Percentiles rank a stretch among this genome's conserved stretches.
Conservation (phyloP, 305 asterid species). For the Petunia hybrid region DNA sequence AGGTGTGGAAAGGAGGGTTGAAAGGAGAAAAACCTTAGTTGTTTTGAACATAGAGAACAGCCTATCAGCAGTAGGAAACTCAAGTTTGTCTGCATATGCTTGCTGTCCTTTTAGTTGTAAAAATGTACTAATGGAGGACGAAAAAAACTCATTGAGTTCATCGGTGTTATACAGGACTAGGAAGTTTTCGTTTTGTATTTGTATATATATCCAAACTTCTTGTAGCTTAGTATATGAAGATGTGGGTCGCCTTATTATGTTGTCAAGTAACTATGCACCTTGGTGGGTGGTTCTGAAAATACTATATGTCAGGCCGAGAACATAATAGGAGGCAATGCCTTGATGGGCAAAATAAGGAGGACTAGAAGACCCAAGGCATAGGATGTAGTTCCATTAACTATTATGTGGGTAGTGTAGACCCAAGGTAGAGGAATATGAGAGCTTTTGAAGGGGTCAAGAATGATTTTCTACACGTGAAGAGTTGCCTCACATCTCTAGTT, state of each 20-base stretch:
- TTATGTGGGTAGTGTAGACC: too few species aligned
- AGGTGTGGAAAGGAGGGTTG: background rate
- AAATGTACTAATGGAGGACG: slow-evolving; percentile 6
- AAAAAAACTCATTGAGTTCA: slow-evolving; percentile 21
- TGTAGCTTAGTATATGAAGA: slow-evolving; percentile 21
- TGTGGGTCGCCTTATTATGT: background rate
- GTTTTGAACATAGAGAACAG: background rate
- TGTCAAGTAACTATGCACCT: too few species aligned
- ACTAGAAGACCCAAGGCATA: too few species aligned
- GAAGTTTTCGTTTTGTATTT: slow-evolving; percentile 6
- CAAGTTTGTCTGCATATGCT: slow-evolving; percentile 15
- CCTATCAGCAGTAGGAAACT: background rate
- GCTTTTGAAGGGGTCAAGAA: too few species aligned
- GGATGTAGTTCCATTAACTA: too few species aligned
- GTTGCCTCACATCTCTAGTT: too few species aligned
- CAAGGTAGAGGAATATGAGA: too few species aligned
- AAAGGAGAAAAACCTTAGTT: slow-evolving; percentile 21
- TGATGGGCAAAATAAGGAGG: too few species aligned
- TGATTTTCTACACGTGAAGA: too few species aligned
- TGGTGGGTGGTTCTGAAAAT: too few species aligned
- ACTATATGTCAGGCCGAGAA: too few species aligned
- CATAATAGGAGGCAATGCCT: too few species aligned
- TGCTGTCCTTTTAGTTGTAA: background rate
- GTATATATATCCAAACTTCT: background rate
- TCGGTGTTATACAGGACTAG: slow-evolving; percentile 9